A percentile compares a stretch with the other conserved stretches of the same genome.
Evolutionary conservation across 129 eudicot species (phyloP).

Genomic region (Lonicera japonica): DNA sequence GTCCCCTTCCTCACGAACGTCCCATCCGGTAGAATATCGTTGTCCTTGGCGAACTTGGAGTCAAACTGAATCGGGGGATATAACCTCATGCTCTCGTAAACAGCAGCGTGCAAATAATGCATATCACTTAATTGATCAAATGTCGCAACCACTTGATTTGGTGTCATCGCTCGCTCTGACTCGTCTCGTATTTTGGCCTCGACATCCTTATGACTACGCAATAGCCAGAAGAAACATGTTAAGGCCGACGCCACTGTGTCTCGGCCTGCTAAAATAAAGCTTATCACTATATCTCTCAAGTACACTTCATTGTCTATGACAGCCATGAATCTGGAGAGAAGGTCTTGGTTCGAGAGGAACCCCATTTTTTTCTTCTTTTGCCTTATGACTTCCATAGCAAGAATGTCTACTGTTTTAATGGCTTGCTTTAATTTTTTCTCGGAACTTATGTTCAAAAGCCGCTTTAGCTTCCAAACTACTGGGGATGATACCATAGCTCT

Average conservation of each 20-base stretch:
- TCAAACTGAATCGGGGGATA: constrained; percentile 41
- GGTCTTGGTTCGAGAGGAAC: constrained; percentile 13
- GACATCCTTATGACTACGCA: constrained; percentile 12
- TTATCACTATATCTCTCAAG: constrained; percentile 28
- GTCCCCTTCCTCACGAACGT: constrained; percentile 24
- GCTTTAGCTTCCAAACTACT: constrained; percentile 22
- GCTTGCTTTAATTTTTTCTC: constrained; percentile 21
- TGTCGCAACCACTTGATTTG: neutral
- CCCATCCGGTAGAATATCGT: constrained; percentile 28
- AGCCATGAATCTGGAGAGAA: constrained; percentile 33
- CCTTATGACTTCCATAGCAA: constrained; percentile 25
- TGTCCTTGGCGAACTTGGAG: constrained; percentile 21
- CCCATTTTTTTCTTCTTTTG: constrained; percentile 16
- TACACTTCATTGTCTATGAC: constrained; percentile 11
- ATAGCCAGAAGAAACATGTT: constrained; percentile 21
- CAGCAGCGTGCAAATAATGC: constrained; percentile 27
- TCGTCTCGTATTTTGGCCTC: constrained; percentile 13
- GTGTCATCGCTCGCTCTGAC: constrained; percentile 5
- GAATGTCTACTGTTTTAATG: constrained; percentile 7
- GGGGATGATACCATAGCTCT: constrained; percentile 28
- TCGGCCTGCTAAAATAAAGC: constrained; percentile 36
- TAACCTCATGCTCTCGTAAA: constrained; percentile 38
- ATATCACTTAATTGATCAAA: constrained; percentile 17
- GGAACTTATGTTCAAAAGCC: constrained; percentile 20
- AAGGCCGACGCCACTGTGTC: constrained; percentile 34